phyloP scores from a whole-genome alignment of 805 yeast species.

The Metschnikowia kofuensis region DNA sequence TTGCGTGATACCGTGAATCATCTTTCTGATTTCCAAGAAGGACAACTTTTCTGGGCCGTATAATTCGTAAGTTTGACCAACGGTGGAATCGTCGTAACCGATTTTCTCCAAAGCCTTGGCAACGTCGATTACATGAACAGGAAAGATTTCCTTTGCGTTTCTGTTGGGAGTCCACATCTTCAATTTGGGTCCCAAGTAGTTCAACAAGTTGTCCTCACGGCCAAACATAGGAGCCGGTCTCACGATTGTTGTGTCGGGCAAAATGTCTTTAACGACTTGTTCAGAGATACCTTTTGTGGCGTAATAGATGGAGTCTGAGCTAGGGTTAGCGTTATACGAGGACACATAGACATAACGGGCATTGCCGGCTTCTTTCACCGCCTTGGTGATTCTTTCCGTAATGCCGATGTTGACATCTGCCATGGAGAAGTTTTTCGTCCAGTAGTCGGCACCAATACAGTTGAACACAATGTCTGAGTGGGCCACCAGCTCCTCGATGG shows the following conservation, averaged over 20 bases:
- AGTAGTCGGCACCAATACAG: constrained; percentile 70
- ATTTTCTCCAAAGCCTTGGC: constrained; percentile 76
- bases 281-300: constrained; percentile 82
- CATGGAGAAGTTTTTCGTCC: constrained; percentile 77
- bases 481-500: constrained; percentile 73
- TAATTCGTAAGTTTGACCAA: constrained; percentile 73
- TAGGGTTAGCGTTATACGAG: constrained; percentile 68
- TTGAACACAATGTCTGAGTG: constrained; percentile 82
- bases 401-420: constrained; percentile 82
- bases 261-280: constrained; percentile 59
- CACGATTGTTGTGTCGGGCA: constrained; percentile 78
- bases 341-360: constrained; percentile 79
- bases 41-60: constrained; percentile 67
- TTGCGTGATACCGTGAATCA: constrained; percentile 63
- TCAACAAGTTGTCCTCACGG: constrained; percentile 66
- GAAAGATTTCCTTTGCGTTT: constrained; percentile 59
- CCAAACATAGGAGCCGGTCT: constrained; percentile 84
- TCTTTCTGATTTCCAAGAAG: constrained; percentile 61
- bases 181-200: constrained; percentile 52
- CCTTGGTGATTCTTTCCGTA: constrained; percentile 72
- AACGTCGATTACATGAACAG: constrained; percentile 75
- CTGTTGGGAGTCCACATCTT: constrained; percentile 65
- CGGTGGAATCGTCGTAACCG: constrained; percentile 77
- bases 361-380: constrained; percentile 65
- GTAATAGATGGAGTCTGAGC: constrained; percentile 66